Evolutionary conservation across 495 filamentous ascomycete species (phyloP).

Genomic region (Chaetomium cochliodes): DNA sequence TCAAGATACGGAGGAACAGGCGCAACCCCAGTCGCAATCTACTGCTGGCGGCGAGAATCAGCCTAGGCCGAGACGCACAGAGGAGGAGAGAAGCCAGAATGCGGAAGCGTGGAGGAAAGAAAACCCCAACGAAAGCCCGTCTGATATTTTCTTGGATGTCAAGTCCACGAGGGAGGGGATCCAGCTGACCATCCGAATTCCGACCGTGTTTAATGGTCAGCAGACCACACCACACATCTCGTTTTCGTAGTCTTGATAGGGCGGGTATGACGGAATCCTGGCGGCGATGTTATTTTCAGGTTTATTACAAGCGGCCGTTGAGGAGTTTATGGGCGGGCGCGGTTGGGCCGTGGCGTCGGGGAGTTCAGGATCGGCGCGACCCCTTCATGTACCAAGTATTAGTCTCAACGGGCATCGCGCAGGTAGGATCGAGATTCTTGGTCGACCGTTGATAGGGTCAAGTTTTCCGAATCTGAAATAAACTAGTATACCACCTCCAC

Average conservation of each 20-base stretch:
- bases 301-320: neutral
- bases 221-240: slow-evolving; percentile 36
- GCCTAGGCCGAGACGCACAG: slow-evolving; percentile 26
- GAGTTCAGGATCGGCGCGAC: neutral
- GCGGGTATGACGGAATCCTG: neutral
- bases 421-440: neutral
- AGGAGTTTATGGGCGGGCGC: neutral
- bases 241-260: slow-evolving; percentile 28
- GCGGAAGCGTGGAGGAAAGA: slow-evolving; percentile 42
- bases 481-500: neutral
- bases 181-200: slow-evolving; percentile 52
- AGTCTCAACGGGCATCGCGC: neutral
- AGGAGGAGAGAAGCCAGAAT: slow-evolving; percentile 41
- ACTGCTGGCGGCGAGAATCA: slow-evolving; percentile 12
- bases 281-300: neutral
- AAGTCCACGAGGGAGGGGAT: slow-evolving; percentile 54
- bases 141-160: slow-evolving; percentile 53
- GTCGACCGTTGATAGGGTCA: neutral
- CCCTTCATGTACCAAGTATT: neutral
- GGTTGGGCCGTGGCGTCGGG: neutral
- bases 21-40: slow-evolving; percentile 10
- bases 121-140: slow-evolving; percentile 45
- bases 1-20: neutral
- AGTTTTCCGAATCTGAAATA: neutral
- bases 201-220: slow-evolving; percentile 47